Evolutionary conservation across 345 rosid species (phyloP), one percentile per base, ranked within the genome.

Genomic region (Brassica incana): DNA sequence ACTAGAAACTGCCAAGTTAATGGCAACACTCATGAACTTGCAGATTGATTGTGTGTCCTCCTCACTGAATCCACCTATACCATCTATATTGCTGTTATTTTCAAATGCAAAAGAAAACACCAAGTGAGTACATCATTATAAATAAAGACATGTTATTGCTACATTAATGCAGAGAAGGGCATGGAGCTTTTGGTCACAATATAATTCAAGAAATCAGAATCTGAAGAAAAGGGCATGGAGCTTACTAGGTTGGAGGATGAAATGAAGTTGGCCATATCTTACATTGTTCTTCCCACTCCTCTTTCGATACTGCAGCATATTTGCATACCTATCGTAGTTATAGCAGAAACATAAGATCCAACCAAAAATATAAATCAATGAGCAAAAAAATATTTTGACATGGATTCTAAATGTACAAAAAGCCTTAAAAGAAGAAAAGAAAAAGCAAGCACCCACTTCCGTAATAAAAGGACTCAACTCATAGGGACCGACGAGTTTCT

Each of bases 241-340:
- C 97, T 69, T 84, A 92, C 99, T 86, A 92, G 72, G 95, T 91
- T 54, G 92, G 97, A 0, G 97, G 97, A 84, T 95, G 99, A 83
- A 76, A 95, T 45, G 94, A 95, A 56, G 97, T 88, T 66, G 99
- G 99, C 99, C 99, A 95, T n/a, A 90, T 76, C 89, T 90, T 92
- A 90, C 91, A 88, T 64, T 92, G 99, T 72, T 89, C 95, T 84
- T 86, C 92, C 97, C 97, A 94, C 77, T 90, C 90, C 80, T 91
- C 97, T 83, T 85, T 91, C 9, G 97, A 85, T 1, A 74, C 81
- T 6, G 98, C 97, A 82, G 92, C 91, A 86, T 84, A 81, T 84
- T 87, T 86, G 73, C 87, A 82, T 58, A 92, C 93, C 99, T 92
- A 82, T 27, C 32, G 4, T 29, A 29, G 30, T 29, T 29, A 65